Evolutionary conservation across 305 asterid genomes (phyloP), one percentile per base, ranked within the genome.

Genomic region (Withania somnifera): DNA sequence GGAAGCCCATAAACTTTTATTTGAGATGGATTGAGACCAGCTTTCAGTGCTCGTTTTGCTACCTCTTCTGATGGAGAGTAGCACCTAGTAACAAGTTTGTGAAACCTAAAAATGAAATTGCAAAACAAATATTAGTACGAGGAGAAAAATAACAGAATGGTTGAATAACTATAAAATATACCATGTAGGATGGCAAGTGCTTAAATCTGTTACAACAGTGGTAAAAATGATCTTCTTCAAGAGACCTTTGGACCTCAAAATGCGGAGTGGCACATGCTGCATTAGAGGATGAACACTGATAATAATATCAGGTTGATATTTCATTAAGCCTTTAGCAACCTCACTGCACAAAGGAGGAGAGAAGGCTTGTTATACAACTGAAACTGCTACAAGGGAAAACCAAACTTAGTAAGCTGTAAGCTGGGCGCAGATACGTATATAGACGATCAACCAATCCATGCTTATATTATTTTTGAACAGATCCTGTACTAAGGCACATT

Each of bases 141-240:
- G 14, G 15, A 42, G 57, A 71, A 4, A 14, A 42, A 53, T 26
- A 83, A 34, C 54, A 78, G 11, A 86, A 68, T 54, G 42, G 75
- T 45, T 26, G 77, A 64, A 79, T 78, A 83, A 69, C 66, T 78
- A 82, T 81, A 30, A 42, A 78, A 53, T 87, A 78, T 89, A 94
- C 99, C 99, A 95, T 85, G 99, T 95, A 60, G 99, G 99, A 88
- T 95, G 98, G 78, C 99, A 95, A 77, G 99, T 95, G 79, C 93
- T 85, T 82, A 95, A 90, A 86, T 95, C 99, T 6, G 99, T 95
- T 54, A 95, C 87, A 69, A 95, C 99, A 11, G 98, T 95, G 84
- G 98, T 90, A 84, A 95, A 95, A 42, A 95, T 96, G 78, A 94
- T 95, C 94, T 95, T 95, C 87, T 95, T 84, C 91, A 95, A 87